phyloP scores from a whole-genome alignment of 1,284 basidiomycete genomes.

The Cryptococcus depauperatus region DNA sequence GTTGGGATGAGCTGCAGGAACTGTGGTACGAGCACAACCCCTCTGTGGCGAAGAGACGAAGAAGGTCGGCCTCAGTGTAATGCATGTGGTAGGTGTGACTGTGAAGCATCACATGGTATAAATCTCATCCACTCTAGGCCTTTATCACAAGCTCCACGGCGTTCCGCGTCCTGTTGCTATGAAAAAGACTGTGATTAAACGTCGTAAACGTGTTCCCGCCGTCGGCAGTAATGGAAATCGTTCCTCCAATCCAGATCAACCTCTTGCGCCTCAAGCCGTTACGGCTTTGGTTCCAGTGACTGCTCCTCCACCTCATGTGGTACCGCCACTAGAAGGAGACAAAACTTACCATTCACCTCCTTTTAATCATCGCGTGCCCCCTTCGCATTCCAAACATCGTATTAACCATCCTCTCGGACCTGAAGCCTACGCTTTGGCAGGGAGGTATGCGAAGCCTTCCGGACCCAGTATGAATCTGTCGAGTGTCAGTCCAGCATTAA shows the following conservation, averaged over 20 bases:
- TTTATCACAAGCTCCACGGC: slow-evolving; percentile 97
- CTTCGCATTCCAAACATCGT: slow-evolving; percentile 7
- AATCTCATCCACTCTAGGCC: slow-evolving; percentile 51
- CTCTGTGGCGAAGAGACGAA: slow-evolving; percentile 86
- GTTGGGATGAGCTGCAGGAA: slow-evolving; percentile 84
- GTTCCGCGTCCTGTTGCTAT: slow-evolving; percentile 94
- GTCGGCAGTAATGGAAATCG: slow-evolving; percentile 35
- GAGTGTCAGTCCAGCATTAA: slow-evolving; percentile 1
- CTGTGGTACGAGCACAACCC: slow-evolving; percentile 88
- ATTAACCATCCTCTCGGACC: slow-evolving; percentile 1
- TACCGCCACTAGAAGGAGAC: slow-evolving; percentile 9
- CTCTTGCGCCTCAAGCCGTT: neutral
- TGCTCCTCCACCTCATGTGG: slow-evolving; percentile 14
- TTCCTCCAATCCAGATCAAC: slow-evolving; percentile 3
- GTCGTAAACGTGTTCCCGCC: slow-evolving; percentile 88
- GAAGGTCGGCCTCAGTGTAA: slow-evolving; percentile 70
- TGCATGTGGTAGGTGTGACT: slow-evolving; percentile 68
- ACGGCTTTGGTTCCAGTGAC: slow-evolving; percentile 6
- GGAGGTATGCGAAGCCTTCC: slow-evolving; percentile 17
- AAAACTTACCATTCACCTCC: slow-evolving; percentile 10
- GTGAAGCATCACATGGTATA: neutral
- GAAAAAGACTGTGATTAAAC: slow-evolving; percentile 98
- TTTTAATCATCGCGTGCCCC: slow-evolving; percentile 10
- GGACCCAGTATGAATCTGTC: slow-evolving; percentile 11
- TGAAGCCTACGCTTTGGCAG: slow-evolving; percentile 6